phyloP scores from a whole-genome alignment of 2,329 filamentous ascomycete species.

The Rhynchosporium secalis region DNA sequence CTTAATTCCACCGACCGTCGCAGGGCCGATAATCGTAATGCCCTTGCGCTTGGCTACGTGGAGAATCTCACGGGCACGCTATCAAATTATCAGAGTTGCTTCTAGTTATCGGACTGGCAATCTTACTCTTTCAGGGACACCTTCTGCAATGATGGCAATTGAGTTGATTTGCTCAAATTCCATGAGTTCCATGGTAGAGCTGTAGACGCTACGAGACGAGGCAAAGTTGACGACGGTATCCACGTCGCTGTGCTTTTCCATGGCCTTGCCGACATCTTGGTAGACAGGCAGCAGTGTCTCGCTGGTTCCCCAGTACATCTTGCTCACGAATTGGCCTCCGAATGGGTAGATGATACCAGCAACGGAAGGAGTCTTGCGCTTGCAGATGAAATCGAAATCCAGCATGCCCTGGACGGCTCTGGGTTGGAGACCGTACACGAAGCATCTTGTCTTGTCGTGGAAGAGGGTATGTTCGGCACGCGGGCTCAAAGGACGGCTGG shows the following conservation, averaged over 20 bases:
- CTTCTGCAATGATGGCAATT: conserved; percentile 99
- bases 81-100: conserved; percentile 36
- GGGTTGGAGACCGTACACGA: conserved; percentile 98
- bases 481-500: conserved; percentile 89
- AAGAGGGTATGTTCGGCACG: conserved; percentile 87
- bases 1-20: conserved; percentile 99
- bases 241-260: conserved; percentile 94
- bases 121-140: conserved; percentile 94
- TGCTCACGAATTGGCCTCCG: conserved; percentile 99
- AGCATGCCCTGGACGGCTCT: conserved; percentile 91
- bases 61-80: conserved; percentile 97
- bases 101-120: not conserved
- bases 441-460: conserved; percentile 99
- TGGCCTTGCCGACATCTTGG: conserved; percentile 88
- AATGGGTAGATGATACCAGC: conserved; percentile 99
- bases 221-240: conserved; percentile 99
- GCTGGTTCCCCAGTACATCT: conserved; percentile 99
- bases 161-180: conserved; percentile 95
- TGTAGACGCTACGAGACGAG: conserved; percentile 97
- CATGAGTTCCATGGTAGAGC: conserved; percentile 98
- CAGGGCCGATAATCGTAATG: conserved; percentile 97
- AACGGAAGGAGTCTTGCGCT: conserved; percentile 92
- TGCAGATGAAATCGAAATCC: conserved; percentile 99
- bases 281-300: conserved; percentile 98
- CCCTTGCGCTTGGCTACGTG: conserved; percentile 98